Conservation (phyloP, 169 alveolate genomes). For the Eimeria necatrix region DNA sequence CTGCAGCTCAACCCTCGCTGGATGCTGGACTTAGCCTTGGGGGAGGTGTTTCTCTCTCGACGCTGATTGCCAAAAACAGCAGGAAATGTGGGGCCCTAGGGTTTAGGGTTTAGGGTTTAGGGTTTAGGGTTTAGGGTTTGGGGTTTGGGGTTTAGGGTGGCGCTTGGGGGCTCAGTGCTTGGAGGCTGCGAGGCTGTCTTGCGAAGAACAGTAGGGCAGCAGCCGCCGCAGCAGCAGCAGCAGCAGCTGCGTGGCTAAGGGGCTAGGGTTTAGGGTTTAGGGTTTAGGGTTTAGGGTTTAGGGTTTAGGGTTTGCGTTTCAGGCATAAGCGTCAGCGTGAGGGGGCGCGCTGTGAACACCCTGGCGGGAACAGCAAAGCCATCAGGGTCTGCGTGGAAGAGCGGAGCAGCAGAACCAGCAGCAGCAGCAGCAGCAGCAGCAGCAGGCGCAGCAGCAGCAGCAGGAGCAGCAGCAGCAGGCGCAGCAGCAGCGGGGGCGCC, state of each 20-base stretch:
- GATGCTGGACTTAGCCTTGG: neutral
- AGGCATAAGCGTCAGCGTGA: constrained; percentile 76
- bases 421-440: constrained; percentile 52
- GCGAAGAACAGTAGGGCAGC: constrained; percentile 69
- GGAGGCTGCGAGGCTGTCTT: constrained; percentile 86
- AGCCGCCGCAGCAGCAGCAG: constrained; percentile 87
- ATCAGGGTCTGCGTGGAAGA: constrained; percentile 77
- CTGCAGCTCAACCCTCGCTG: neutral
- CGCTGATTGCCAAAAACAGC: neutral
- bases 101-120: constrained; percentile 25
- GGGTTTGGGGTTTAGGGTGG: neutral
- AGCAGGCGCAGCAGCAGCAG: constrained; percentile 4
- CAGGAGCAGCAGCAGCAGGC: constrained; percentile 17
- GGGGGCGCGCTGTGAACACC: constrained; percentile 75
- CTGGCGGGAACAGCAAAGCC: constrained; percentile 71
- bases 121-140: constrained; percentile 32
- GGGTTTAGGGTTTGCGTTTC: constrained; percentile 24
- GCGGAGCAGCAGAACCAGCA: constrained; percentile 60
- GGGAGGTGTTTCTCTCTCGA: neutral
- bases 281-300: constrained; percentile 28
- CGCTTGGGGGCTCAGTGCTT: constrained; percentile 88
- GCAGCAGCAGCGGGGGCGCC: neutral
- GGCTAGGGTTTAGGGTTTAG: constrained; percentile 1
- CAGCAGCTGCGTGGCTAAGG: constrained; percentile 82
- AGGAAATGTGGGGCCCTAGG: neutral